phyloP scores from a whole-genome alignment of 495 filamentous ascomycete species.

The Hypoxylon perforatum region DNA sequence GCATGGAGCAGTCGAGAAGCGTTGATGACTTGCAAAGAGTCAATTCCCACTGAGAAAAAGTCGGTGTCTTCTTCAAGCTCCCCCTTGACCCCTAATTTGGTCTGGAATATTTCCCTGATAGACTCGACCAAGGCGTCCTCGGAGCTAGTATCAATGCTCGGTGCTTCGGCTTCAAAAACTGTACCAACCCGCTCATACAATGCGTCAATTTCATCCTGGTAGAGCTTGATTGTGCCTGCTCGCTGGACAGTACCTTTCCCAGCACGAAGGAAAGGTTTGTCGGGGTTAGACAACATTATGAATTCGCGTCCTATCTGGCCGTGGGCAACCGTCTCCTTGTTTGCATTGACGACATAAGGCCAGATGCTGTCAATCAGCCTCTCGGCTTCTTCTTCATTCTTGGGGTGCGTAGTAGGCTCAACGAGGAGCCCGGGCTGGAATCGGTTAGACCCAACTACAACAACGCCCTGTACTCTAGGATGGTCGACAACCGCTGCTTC shows the following conservation, averaged over 20 bases:
- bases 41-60: slow-evolving; percentile 59
- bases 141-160: slow-evolving; percentile 46
- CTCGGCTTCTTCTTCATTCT: slow-evolving; percentile 40
- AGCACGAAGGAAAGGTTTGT: slow-evolving; percentile 65
- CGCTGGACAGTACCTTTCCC: slow-evolving; percentile 68
- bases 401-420: slow-evolving; percentile 52
- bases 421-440: slow-evolving; percentile 66
- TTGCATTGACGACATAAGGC: slow-evolving; percentile 57
- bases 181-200: slow-evolving; percentile 53
- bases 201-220: slow-evolving; percentile 63
- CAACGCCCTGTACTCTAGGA: slow-evolving; percentile 56
- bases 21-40: slow-evolving; percentile 64
- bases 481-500: slow-evolving; percentile 60
- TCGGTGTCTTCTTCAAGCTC: slow-evolving; percentile 52
- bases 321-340: slow-evolving; percentile 59
- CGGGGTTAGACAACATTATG: slow-evolving; percentile 54
- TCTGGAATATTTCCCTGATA: slow-evolving; percentile 49
- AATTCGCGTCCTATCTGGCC: slow-evolving; percentile 54
- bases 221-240: slow-evolving; percentile 57
- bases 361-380: slow-evolving; percentile 53
- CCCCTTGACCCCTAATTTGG: slow-evolving; percentile 38
- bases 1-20: slow-evolving; percentile 50
- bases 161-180: slow-evolving; percentile 28
- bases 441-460: slow-evolving; percentile 62
- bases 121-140: slow-evolving; percentile 47